Conservation (phyloP, 352 stramenopile species). For the Ophiocytium majus region DNA sequence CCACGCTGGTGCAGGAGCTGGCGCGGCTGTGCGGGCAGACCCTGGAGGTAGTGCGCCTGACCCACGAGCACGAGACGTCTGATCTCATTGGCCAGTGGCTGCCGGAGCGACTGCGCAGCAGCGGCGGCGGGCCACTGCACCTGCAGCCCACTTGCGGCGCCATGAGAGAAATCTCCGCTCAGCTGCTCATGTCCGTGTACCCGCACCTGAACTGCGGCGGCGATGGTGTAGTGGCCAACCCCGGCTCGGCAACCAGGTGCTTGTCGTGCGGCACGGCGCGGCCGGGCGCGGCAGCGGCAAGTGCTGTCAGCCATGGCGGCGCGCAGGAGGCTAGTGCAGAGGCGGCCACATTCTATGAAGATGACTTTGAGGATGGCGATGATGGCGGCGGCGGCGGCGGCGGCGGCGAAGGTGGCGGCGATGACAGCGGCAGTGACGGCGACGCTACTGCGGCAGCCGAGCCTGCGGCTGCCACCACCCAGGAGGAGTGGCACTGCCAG, state of each 20-base stretch:
- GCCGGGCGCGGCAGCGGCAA: no score
- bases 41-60: slow-evolving; percentile 7
- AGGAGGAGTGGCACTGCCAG: not conserved
- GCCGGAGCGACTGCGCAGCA: not conserved
- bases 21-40: slow-evolving; percentile 11
- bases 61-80: slow-evolving; percentile 17
- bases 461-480: no score
- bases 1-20: slow-evolving; percentile 25
- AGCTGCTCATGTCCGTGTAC: not conserved
- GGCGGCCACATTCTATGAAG: no score
- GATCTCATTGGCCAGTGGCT: slow-evolving; percentile 31
- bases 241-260: no score
- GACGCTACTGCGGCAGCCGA: not conserved
- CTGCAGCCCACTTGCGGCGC: not conserved
- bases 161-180: not conserved
- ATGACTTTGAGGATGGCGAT: no score
- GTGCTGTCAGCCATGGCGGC: no score
- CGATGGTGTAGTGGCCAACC: no score
- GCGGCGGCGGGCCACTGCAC: not conserved
- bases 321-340: no score
- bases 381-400: no score
- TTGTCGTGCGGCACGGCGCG: no score
- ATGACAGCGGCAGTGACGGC: not conserved
- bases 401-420: no score
- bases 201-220: not conserved